phyloP scores from a whole-genome alignment of 2,329 filamentous ascomycete species.

The Coleophoma crateriformis region DNA sequence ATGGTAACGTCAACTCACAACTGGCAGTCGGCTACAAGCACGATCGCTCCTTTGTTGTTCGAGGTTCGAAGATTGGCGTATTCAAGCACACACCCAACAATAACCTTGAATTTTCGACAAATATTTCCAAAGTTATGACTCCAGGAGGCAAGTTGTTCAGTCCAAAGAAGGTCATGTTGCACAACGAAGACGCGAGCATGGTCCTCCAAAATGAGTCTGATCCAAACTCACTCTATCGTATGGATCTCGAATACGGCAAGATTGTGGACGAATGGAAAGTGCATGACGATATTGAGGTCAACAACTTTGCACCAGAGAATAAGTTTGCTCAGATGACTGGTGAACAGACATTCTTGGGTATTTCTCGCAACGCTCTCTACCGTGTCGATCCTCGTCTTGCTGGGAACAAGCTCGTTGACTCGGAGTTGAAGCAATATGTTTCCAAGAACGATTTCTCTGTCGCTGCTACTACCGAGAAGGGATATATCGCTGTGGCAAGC shows the following conservation, averaged over 20 bases:
- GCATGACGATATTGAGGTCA: slow-evolving; percentile 90
- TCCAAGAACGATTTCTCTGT: slow-evolving; percentile 98
- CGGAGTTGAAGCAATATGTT: slow-evolving; percentile 89
- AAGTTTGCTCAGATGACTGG: slow-evolving; percentile 98
- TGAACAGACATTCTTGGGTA: slow-evolving; percentile 90
- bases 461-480: slow-evolving; percentile 90
- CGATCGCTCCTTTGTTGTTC: slow-evolving; percentile 93
- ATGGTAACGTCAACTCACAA: slow-evolving; percentile 86
- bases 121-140: slow-evolving; percentile 92
- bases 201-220: slow-evolving; percentile 44
- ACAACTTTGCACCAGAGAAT: slow-evolving; percentile 89
- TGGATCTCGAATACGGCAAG: slow-evolving; percentile 97
- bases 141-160: slow-evolving; percentile 83
- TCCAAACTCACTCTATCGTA: slow-evolving; percentile 87
- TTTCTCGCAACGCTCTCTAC: slow-evolving; percentile 89
- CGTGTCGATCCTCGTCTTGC: slow-evolving; percentile 86
- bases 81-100: slow-evolving; percentile 96
- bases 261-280: slow-evolving; percentile 99
- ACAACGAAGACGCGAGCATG: slow-evolving; percentile 28
- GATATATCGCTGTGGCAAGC: slow-evolving; percentile 92
- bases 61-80: slow-evolving; percentile 96
- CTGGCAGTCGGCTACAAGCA: slow-evolving; percentile 96
- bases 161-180: slow-evolving; percentile 59
- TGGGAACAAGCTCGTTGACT: slow-evolving; percentile 88
- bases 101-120: slow-evolving; percentile 91